Evolutionary conservation across 75 land plant species (phyloP).

Genomic region (Selaginella tamariscina): DNA sequence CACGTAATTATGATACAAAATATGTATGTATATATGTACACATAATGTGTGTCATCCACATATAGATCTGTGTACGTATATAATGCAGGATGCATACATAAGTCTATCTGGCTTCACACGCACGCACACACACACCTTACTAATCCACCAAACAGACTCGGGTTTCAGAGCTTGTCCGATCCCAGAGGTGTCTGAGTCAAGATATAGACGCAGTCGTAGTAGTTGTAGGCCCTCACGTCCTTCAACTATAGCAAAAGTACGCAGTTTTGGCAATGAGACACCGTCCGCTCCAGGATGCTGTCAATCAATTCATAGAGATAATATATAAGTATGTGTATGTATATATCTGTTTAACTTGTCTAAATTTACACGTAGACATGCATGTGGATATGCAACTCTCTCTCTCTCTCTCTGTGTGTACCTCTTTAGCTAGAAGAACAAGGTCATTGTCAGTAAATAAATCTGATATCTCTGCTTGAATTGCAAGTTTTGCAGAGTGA

Average conservation of each 20-base stretch:
- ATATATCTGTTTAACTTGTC: too few species aligned
- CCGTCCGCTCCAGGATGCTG: conserved; percentile 17
- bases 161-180: conserved; percentile 13
- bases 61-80: too few species aligned
- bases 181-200: conserved; percentile 16
- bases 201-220: conserved; percentile 43
- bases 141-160: conserved; percentile 32
- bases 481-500: conserved; percentile 32
- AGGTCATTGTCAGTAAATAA: conserved; percentile 53
- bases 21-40: too few species aligned
- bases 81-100: too few species aligned
- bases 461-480: conserved; percentile 21
- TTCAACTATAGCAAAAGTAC: conserved; percentile 84
- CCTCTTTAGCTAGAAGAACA: conserved; percentile 48
- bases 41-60: too few species aligned
- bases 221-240: conserved; percentile 36
- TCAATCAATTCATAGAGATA: not conserved
- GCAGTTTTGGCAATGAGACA: conserved; percentile 33
- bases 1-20: too few species aligned
- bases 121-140: conserved; percentile 46
- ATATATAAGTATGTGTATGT: too few species aligned
- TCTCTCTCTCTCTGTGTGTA: too few species aligned
- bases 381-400: too few species aligned
- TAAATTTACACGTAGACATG: too few species aligned
- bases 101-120: too few species aligned